Evolutionary conservation across 2,329 filamentous ascomycete genomes (phyloP).

Genomic region (Pseudocercospora fuligena): DNA sequence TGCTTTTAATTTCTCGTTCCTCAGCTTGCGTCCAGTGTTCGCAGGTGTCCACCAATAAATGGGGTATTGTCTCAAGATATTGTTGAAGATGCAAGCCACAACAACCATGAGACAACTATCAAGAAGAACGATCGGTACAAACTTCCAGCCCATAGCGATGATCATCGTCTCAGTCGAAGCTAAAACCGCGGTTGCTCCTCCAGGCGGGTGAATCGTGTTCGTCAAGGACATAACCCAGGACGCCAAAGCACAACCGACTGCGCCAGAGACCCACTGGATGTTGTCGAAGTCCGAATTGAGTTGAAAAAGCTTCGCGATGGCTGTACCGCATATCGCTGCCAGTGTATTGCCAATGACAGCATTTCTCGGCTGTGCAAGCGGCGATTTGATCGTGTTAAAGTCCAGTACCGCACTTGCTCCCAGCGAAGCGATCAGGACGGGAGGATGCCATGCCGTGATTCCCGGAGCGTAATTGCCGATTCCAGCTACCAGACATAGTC

Average conservation of each 20-base stretch:
- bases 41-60: constrained; percentile 56
- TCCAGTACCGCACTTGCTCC: constrained; percentile 55
- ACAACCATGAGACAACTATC: constrained; percentile 49
- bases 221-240: constrained; percentile 54
- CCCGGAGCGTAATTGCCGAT: constrained; percentile 48
- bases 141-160: constrained; percentile 53
- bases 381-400: constrained; percentile 53
- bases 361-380: constrained; percentile 55
- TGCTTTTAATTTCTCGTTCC: constrained; percentile 25
- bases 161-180: constrained; percentile 48
- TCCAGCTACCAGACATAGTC: constrained; percentile 48
- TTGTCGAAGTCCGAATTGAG: constrained; percentile 43
- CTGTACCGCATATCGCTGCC: constrained; percentile 51
- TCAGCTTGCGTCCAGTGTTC: constrained; percentile 41
- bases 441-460: constrained; percentile 46
- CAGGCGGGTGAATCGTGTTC: constrained; percentile 56
- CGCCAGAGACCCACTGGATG: constrained; percentile 52
- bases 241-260: constrained; percentile 49
- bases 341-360: constrained; percentile 52
- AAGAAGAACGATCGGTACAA: constrained; percentile 49
- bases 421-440: constrained; percentile 50
- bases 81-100: constrained; percentile 52
- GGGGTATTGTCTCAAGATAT: constrained; percentile 53
- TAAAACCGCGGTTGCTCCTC: constrained; percentile 55
- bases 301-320: constrained; percentile 52